phyloP scores from a whole-genome alignment of 495 filamentous ascomycete genomes.

The Hypoxylon rickii region DNA sequence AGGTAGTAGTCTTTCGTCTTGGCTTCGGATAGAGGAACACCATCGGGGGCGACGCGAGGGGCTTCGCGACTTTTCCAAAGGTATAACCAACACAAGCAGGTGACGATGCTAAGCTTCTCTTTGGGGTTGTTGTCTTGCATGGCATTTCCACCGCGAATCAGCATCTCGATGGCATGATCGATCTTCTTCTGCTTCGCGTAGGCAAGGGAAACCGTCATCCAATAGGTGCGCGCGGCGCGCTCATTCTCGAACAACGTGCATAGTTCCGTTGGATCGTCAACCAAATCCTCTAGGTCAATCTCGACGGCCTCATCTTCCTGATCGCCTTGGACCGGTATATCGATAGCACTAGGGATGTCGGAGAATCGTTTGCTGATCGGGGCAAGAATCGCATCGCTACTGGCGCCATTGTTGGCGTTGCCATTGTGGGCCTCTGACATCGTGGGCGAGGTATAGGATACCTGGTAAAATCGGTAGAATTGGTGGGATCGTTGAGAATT shows the following conservation, averaged over 20 bases:
- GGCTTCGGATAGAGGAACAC: slow-evolving; percentile 63
- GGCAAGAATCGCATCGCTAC: slow-evolving; percentile 17
- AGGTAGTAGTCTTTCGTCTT: slow-evolving; percentile 93
- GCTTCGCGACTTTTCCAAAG: slow-evolving; percentile 90
- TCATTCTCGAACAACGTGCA: slow-evolving; percentile 94
- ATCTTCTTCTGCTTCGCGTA: slow-evolving; percentile 94
- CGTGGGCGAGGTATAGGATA: not conserved
- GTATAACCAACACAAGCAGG: slow-evolving; percentile 89
- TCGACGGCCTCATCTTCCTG: slow-evolving; percentile 87
- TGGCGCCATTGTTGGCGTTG: slow-evolving; percentile 36
- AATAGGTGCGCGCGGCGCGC: slow-evolving; percentile 80
- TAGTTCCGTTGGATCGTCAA: slow-evolving; percentile 94
- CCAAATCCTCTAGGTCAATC: slow-evolving; percentile 84
- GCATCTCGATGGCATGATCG: slow-evolving; percentile 92
- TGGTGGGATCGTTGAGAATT: too few species aligned
- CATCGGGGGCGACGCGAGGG: slow-evolving; percentile 72
- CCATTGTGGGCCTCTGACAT: slow-evolving; percentile 43
- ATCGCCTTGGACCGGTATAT: slow-evolving; percentile 82
- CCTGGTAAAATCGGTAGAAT: too few species aligned
- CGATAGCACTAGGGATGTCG: slow-evolving; percentile 85
- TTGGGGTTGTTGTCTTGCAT: slow-evolving; percentile 71
- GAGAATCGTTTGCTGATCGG: slow-evolving; percentile 68
- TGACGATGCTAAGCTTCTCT: slow-evolving; percentile 83
- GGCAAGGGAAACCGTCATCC: slow-evolving; percentile 95
- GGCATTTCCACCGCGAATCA: slow-evolving; percentile 78